Percentiles rank a stretch among this genome's conserved stretches.
phyloP scores from a whole-genome alignment of 176 grass and related monocot genomes.

The Echinochloa phyllopogon region DNA sequence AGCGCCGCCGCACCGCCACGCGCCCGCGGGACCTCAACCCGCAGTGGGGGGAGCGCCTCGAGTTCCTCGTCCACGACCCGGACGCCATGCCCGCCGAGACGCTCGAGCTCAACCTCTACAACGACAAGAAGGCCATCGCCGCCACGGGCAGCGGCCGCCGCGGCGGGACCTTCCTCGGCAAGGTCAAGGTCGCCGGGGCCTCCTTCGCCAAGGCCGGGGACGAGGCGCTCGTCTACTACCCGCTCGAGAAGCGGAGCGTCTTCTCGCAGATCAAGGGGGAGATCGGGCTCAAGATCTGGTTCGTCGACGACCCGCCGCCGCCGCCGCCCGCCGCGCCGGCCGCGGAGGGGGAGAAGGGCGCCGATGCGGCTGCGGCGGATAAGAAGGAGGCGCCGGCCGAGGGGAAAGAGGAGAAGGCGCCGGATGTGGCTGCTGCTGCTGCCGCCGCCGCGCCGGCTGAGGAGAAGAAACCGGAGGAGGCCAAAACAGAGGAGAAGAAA shows the following conservation, averaged over 20 bases:
- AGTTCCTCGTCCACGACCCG: conserved; percentile 82
- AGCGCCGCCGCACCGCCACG: conserved; percentile 92
- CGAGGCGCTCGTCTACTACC: conserved; percentile 86
- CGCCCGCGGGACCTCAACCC: conserved; percentile 82
- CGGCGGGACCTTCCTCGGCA: conserved; percentile 81
- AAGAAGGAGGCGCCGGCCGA: conserved; percentile 39
- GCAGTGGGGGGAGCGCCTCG: conserved; percentile 85
- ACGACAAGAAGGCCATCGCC: conserved; percentile 82
- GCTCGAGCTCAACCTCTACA: conserved; percentile 96
- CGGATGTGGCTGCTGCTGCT: conserved; percentile 9
- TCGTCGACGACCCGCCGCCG: conserved; percentile 67
- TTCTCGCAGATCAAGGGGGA: conserved; percentile 99
- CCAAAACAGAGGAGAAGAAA: conserved; percentile 58
- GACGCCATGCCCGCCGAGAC: conserved; percentile 63
- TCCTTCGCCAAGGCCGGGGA: conserved; percentile 65
- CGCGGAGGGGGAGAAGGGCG: conserved; percentile 18
- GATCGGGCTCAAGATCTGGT: conserved; percentile 85
- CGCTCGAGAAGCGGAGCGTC: conserved; percentile 94
- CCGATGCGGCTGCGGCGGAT: neutral
- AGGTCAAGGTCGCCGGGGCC: conserved; percentile 76
- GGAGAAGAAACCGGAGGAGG: conserved; percentile 61
- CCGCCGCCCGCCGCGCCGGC: conserved; percentile 13
- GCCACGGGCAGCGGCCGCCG: conserved; percentile 41
- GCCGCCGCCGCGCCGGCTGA: conserved; percentile 27
- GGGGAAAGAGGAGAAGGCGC: conserved; percentile 29